Conservation (phyloP, 225 moss, liverwort and hornwort species). For the Bryoerythrophyllum caledonicum region DNA sequence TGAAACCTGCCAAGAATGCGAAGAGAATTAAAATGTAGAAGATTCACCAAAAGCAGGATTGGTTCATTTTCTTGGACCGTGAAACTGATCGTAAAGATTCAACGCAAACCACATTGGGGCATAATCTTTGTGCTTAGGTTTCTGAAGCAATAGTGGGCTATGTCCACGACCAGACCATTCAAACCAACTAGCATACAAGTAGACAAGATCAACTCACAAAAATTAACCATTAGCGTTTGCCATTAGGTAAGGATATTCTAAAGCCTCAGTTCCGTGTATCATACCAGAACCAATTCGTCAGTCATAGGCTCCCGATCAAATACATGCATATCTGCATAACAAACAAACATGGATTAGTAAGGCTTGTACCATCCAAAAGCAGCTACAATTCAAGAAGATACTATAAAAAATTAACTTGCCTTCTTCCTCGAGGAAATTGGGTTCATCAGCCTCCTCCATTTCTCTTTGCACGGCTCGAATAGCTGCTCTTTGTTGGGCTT, state of each 20-base stretch:
- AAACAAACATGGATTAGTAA: background rate
- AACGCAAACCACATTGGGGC: background rate
- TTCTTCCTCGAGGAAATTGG: conserved; percentile 97
- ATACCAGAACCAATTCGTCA: conserved; percentile 87
- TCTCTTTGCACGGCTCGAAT: conserved; percentile 88
- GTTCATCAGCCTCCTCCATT: conserved; percentile 98
- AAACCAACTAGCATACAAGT: background rate
- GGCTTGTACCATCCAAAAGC: background rate
- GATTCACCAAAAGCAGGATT: conserved; percentile 4
- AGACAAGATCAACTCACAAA: conserved; percentile 5
- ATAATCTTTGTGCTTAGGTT: background rate
- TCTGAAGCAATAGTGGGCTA: background rate
- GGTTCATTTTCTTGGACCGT: background rate
- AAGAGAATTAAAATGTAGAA: background rate
- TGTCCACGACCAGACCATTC: background rate
- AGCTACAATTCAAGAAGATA: background rate
- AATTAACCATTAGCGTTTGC: too few species aligned
- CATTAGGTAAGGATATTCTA: background rate
- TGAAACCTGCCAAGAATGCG: conserved; percentile 61
- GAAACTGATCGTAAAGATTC: background rate
- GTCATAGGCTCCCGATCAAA: conserved; percentile 91
- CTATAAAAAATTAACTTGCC: conserved; percentile 38
- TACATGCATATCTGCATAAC: conserved; percentile 91
- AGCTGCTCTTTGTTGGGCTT: conserved; percentile 79
- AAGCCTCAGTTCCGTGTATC: conserved; percentile 1